phyloP scores from a whole-genome alignment of 345 rosid genomes.

The Citrus reticulata region DNA sequence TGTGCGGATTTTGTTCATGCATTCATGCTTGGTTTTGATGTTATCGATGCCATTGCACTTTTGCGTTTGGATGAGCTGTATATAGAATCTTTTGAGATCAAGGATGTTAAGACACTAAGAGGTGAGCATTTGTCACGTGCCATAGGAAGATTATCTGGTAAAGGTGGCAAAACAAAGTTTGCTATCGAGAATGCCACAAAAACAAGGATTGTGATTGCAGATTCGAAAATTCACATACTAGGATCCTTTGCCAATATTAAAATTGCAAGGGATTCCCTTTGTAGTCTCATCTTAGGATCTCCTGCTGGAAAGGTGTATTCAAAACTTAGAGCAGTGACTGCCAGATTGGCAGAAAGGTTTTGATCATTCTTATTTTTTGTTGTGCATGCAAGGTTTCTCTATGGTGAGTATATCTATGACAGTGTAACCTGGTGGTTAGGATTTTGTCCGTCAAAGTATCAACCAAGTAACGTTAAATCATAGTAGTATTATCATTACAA shows the following conservation, averaged over 20 bases:
- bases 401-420: neutral
- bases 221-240: conserved; percentile 72
- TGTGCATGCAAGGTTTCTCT: neutral
- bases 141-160: conserved; percentile 79
- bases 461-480: neutral
- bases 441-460: neutral
- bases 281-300: conserved; percentile 83
- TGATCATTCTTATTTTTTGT: conserved; percentile 11
- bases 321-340: conserved; percentile 36
- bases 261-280: conserved; percentile 77
- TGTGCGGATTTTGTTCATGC: conserved; percentile 93
- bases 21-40: conserved; percentile 85
- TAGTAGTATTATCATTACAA: neutral
- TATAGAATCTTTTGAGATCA: conserved; percentile 82
- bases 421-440: neutral
- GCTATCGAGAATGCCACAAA: conserved; percentile 83
- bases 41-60: conserved; percentile 67
- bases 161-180: conserved; percentile 86
- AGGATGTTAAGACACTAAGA: conserved; percentile 81
- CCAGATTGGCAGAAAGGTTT: conserved; percentile 42
- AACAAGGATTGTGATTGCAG: conserved; percentile 85
- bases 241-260: conserved; percentile 83
- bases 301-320: conserved; percentile 76
- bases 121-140: conserved; percentile 92
- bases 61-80: conserved; percentile 79